Evolutionary conservation across 305 asterid genomes (phyloP).

Genomic region (Fraxinus albicans): DNA sequence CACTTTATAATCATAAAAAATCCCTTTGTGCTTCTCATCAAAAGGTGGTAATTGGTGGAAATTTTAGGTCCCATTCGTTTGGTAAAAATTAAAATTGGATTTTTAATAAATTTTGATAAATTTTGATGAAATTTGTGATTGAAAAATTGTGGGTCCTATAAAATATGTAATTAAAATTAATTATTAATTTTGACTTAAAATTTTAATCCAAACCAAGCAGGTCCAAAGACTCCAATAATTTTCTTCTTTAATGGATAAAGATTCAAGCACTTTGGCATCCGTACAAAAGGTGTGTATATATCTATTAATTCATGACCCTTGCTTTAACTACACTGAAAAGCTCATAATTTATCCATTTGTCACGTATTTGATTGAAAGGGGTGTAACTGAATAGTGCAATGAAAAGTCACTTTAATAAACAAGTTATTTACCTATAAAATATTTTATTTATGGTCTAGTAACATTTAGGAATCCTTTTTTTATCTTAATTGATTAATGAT

Average conservation of each 20-base stretch:
- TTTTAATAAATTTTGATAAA: too few relatives aligned
- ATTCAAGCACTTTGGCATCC: slow-evolving; percentile 15
- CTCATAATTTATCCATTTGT: slow-evolving; percentile 12
- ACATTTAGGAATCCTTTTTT: too few relatives aligned
- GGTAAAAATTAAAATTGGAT: too few relatives aligned
- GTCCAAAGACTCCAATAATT: slow-evolving; percentile 17
- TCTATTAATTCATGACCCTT: slow-evolving; percentile 12
- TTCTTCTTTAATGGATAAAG: slow-evolving; percentile 33
- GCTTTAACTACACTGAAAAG: neutral
- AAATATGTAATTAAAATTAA: too few relatives aligned
- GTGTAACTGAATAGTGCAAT: too few relatives aligned
- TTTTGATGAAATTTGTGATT: too few relatives aligned
- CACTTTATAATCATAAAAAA: neutral
- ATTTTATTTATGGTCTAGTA: neutral
- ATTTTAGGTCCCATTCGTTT: neutral
- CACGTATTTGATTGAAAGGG: neutral
- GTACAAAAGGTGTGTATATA: slow-evolving; percentile 16
- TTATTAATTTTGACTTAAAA: too few relatives aligned
- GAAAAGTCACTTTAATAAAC: neutral
- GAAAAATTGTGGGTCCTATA: too few relatives aligned
- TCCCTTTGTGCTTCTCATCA: neutral
- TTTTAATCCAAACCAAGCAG: too few relatives aligned
- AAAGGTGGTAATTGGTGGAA: slow-evolving; percentile 28
- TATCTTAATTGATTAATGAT: neutral
- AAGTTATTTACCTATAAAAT: neutral